A percentile compares a stretch with the other conserved stretches of the same genome.
Conservation (phyloP, 345 rosid species). For the Eucalyptus leucophloia region DNA sequence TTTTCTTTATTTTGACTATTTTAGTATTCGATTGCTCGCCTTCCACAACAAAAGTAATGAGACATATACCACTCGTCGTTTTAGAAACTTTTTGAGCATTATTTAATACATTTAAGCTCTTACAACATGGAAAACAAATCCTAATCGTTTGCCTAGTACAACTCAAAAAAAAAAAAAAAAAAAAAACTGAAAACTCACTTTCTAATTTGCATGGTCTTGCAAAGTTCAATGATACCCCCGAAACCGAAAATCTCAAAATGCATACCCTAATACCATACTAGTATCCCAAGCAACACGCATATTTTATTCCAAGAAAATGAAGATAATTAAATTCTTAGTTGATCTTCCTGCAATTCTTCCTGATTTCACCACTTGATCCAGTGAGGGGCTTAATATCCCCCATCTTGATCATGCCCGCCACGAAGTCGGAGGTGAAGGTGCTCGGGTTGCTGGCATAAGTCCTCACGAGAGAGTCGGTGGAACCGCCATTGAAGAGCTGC, state of each 20-base stretch:
- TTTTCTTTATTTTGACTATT: too few relatives aligned
- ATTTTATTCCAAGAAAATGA: neutral
- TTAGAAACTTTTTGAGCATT: neutral
- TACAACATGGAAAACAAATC: neutral
- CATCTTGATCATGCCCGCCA: conserved; percentile 74
- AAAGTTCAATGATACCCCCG: neutral
- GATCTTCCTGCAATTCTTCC: conserved; percentile 50
- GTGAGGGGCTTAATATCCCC: conserved; percentile 71
- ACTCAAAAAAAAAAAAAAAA: neutral
- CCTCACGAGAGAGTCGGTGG: conserved; percentile 52
- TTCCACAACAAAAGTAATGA: neutral
- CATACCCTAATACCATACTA: neutral
- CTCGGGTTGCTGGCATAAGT: conserved; percentile 34
- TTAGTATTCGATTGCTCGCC: too few relatives aligned
- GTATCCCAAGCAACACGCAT: neutral
- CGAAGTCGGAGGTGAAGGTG: conserved; percentile 51
- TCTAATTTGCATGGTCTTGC: neutral
- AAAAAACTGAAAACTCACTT: neutral
- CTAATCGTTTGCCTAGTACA: neutral
- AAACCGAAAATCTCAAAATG: neutral
- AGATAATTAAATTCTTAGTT: conserved; percentile 19
- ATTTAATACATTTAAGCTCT: neutral
- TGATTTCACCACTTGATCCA: conserved; percentile 60
- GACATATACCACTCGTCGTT: neutral
- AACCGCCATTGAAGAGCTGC: conserved; percentile 56